These are phyloP conservation scores for Colletotrichum melonis DNA, from an alignment of 2,329 filamentous ascomycete genomes.

Conservation along the genomic window DNA sequence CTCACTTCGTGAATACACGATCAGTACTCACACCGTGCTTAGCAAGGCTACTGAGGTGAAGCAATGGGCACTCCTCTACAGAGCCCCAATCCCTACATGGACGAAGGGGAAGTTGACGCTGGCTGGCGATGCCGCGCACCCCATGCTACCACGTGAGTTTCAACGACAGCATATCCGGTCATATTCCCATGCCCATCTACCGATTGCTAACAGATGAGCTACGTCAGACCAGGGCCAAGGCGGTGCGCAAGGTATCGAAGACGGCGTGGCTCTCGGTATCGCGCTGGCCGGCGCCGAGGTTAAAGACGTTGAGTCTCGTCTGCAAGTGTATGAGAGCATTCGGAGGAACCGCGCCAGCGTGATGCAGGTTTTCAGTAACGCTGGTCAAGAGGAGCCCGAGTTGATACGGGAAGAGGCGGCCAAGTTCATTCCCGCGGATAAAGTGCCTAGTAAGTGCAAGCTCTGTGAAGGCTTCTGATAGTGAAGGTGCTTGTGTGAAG, in stretches of 20 bases:
- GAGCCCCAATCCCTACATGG: conserved; percentile 46
- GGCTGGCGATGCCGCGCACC: conserved; percentile 51
- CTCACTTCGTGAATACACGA: too few species aligned
- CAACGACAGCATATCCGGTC: neutral
- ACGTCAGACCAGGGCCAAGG: conserved; percentile 51
- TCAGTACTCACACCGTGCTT: neutral
- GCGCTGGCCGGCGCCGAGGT: conserved; percentile 40
- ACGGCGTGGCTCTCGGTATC: conserved; percentile 46
- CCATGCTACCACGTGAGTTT: conserved; percentile 49
- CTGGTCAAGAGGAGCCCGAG: conserved; percentile 47
- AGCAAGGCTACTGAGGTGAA: conserved; percentile 50
- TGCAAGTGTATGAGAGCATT: conserved; percentile 40
- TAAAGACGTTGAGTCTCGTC: conserved; percentile 38
- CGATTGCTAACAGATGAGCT: conserved; percentile 1
- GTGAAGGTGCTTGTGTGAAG: neutral
- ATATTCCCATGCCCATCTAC: too few species aligned
- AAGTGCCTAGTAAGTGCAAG: conserved; percentile 44
- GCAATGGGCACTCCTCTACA: conserved; percentile 49
- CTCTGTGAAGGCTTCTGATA: neutral
- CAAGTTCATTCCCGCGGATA: conserved; percentile 42
- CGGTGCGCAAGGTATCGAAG: conserved; percentile 49
- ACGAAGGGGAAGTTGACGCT: conserved; percentile 45
- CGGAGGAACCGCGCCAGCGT: conserved; percentile 46
- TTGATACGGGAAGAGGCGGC: conserved; percentile 44
- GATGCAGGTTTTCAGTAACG: conserved; percentile 52